Base-by-base conservation (phyloP, 2,329 filamentous ascomycete genomes). In the Metarhizium guizhouense region DNA sequence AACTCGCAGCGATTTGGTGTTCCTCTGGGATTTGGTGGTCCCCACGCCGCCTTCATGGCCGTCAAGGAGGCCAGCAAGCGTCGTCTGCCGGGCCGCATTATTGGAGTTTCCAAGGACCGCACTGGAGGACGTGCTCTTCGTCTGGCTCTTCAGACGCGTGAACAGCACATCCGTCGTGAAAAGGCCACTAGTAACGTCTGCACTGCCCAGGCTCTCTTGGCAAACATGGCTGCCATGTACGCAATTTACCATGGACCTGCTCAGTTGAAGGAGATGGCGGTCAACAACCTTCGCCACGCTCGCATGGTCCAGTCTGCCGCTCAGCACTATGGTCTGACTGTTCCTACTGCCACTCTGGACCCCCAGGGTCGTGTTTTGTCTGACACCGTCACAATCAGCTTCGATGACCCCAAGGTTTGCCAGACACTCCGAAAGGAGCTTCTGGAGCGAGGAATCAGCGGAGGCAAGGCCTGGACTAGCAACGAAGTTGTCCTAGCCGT, bases 111-210 rank as follows among this genome's bases (percentile, higher is more conserved):
- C 52, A 95, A 95, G 72, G 93, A 97, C 68, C 82, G 93, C 54
- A 78, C 91, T 5, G 93, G 93, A 7, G 83, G 88, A 60, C 85
- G 81, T 13, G 93, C 92, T 5, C 85, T 95, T 61, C 82, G 93
- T 64, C 74, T 96, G 66, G 88, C 93, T 18, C 76, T 96, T 53
- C 93, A 97, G 74, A 96, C 93, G 10, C 81, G 93, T 64, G 93
- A 97, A 74, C 93, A 97, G 75, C 93, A 97, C 70, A 96, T 97
- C 68, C 83, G 93, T 61, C 83, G 93, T 66, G 93, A 97, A 70
- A 96, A 96, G 80, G 93, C 93, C 1, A 97, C 93, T 2, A 96
- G 91, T 76, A 97, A 97, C 68, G 92, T 96, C 57, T 97, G 93
- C 76, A 97, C 93, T 1, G 92, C 93, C 1, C 93, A 97, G 73